Base-by-base conservation (phyloP, 2,329 filamentous ascomycete genomes). In the Hypoxylon sp. region DNA sequence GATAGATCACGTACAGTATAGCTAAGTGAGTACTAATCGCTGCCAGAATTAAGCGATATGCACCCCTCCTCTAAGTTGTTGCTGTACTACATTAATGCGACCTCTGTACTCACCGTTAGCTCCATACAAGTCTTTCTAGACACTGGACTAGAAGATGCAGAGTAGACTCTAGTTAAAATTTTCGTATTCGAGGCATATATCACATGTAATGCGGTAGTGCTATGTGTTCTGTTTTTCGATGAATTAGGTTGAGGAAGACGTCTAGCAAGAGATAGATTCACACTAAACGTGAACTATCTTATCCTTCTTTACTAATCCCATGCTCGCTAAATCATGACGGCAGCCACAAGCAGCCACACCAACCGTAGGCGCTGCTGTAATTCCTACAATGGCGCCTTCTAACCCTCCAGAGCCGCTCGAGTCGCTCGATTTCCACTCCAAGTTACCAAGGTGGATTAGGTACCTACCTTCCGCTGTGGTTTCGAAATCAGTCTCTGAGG, bases 51-150 rank as follows among this genome's bases (percentile, higher is more conserved):
- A 11, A 90, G 78, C 0, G 79, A 76, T 3, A 72, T 76, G 5
- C 88, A 83, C 67, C 87, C 75, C 19, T 80, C 81, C 13, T 83
- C 78, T 2, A 86, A 85, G 19, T 22, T 22, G 19, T 22, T 22
- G 19, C 80, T 77, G 53, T 81, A 85, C 65, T 79, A 79, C 10
- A 83, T 82, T 17, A 84, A 84, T 14, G 87, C 83, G 22, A 80
- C 81, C 67, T 87, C 87, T 17, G 84, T 86, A 10, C 86, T 78
- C 2, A 78, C 82, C 1, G 85, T 84, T 74, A 88, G 84, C 3
- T 83, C 75, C 1, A 81, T 80, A 62, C 88, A 88, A 3, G 59
- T n/a, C 4, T 50, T 13, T 61, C 62, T 24, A 24, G 26, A 26
- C 26, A 26, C 14, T 1, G 5, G 9, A 39, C 3, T 19, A 29